Conservation (phyloP, 768 basidiomycete genomes). For the Crassisporium funariophilum region DNA sequence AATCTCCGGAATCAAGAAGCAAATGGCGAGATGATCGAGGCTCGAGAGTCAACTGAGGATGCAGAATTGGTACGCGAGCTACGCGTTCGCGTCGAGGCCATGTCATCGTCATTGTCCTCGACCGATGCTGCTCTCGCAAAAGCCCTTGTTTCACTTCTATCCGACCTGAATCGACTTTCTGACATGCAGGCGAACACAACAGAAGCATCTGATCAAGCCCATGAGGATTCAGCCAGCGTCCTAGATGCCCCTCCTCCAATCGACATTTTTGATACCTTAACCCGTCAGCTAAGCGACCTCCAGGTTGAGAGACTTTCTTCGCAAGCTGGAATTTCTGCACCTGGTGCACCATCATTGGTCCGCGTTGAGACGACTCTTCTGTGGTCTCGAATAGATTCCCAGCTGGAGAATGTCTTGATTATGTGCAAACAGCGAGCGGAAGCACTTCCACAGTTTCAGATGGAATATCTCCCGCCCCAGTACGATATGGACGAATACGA, state of each 20-base stretch:
- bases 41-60: conserved; percentile 41
- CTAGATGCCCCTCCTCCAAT: conserved; percentile 29
- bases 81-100: conserved; percentile 49
- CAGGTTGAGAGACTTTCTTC: conserved; percentile 57
- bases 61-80: conserved; percentile 63
- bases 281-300: conserved; percentile 67
- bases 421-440: conserved; percentile 67
- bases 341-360: conserved; percentile 46
- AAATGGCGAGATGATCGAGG: conserved; percentile 49
- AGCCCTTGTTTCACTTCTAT: conserved; percentile 68
- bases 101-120: conserved; percentile 44
- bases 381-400: conserved; percentile 74
- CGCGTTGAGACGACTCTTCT: conserved; percentile 64
- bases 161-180: conserved; percentile 68
- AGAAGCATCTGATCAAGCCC: conserved; percentile 13
- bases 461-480: conserved; percentile 48
- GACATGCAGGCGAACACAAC: conserved; percentile 34
- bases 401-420: conserved; percentile 67
- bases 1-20: conserved; percentile 58
- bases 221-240: conserved; percentile 14
- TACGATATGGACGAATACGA: conserved; percentile 57
- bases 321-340: conserved; percentile 36
- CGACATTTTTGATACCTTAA: conserved; percentile 61
- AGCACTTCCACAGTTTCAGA: conserved; percentile 26
- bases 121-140: conserved; percentile 65